Evolutionary conservation across 192 early-diverging fungal genomes (phyloP).

Genomic region (Glomus cerebriforme): DNA sequence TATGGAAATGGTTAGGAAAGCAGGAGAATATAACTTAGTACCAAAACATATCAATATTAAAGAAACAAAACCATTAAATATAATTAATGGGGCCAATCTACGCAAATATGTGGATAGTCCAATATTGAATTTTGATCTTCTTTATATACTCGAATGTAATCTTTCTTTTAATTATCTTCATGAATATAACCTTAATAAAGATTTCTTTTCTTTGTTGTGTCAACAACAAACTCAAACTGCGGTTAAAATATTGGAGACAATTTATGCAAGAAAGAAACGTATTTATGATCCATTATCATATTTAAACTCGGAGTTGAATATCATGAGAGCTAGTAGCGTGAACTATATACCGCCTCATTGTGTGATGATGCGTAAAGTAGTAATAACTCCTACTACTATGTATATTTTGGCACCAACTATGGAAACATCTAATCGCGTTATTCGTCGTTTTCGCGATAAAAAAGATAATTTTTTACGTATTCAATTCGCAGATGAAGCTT

Average conservation of each 20-base stretch:
- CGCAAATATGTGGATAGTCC: conserved; percentile 26
- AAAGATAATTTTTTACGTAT: conserved; percentile 70
- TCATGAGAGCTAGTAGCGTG: conserved; percentile 16
- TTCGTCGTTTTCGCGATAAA: conserved; percentile 55
- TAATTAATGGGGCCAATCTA: neutral
- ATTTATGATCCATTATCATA: conserved; percentile 42
- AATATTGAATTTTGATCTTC: conserved; percentile 38
- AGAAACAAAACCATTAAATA: neutral
- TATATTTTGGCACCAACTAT: conserved; percentile 62
- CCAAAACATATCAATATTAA: neutral
- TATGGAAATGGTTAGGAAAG: conserved; percentile 16
- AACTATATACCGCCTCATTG: conserved; percentile 48
- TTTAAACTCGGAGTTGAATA: conserved; percentile 28
- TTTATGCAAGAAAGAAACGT: conserved; percentile 35
- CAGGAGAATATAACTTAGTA: conserved; percentile 42
- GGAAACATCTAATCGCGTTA: conserved; percentile 72
- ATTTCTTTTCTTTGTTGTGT: conserved; percentile 37
- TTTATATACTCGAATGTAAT: conserved; percentile 50
- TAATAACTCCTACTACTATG: conserved; percentile 68
- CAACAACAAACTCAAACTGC: conserved; percentile 32
- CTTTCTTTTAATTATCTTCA: conserved; percentile 43
- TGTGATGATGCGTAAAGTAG: conserved; percentile 52
- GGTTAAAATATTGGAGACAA: conserved; percentile 40
- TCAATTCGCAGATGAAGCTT: conserved; percentile 66
- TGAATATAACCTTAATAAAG: conserved; percentile 45